Conservation (phyloP, 106 monocot species). For the Ottelia alismoides region DNA sequence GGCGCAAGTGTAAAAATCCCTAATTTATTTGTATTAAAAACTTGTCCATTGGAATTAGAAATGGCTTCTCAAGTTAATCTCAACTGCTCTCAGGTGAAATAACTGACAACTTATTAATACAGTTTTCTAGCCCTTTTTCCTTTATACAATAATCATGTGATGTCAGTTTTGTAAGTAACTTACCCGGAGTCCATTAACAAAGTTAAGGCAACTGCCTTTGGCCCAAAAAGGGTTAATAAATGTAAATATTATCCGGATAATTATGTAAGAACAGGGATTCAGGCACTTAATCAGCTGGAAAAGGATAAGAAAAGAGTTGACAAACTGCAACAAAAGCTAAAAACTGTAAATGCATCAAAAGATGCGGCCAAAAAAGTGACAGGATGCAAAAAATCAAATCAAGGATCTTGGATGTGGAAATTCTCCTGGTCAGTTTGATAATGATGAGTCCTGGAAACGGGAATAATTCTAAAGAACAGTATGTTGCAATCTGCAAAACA, state of each 20-base stretch:
- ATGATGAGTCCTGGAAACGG: slow-evolving; percentile 10
- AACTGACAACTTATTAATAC: too few species aligned
- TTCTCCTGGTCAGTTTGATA: neutral
- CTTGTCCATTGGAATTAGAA: too few species aligned
- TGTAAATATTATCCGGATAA: slow-evolving; percentile 10
- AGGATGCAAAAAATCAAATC: neutral
- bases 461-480: slow-evolving; percentile 30
- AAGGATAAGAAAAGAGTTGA: slow-evolving; percentile 5
- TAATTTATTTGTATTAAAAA: too few species aligned
- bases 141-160: too few species aligned
- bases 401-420: neutral
- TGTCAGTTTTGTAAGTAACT: too few species aligned
- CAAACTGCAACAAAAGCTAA: slow-evolving; percentile 6
- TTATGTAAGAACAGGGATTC: slow-evolving; percentile 6
- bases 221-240: slow-evolving; percentile 14
- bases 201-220: slow-evolving; percentile 14
- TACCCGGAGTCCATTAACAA: slow-evolving; percentile 2
- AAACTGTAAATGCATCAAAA: slow-evolving; percentile 5
- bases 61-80: too few species aligned
- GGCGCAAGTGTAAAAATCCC: too few species aligned
- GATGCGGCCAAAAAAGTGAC: slow-evolving; percentile 1
- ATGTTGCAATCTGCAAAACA: slow-evolving; percentile 7
- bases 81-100: too few species aligned
- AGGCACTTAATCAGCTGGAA: slow-evolving; percentile 12
- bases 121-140: too few species aligned